Conservation (phyloP, 177 flowering plant genomes). For the Vitis hybrid region DNA sequence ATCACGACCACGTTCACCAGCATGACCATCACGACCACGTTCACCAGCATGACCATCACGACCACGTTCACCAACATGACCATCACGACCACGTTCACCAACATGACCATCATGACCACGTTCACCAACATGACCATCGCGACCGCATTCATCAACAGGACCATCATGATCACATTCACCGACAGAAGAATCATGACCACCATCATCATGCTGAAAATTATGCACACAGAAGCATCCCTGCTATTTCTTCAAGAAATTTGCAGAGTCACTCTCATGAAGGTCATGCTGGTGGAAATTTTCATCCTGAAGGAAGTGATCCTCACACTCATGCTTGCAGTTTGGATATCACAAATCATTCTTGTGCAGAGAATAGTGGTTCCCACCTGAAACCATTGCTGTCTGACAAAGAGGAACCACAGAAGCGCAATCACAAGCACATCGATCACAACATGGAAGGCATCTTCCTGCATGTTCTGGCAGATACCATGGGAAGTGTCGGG, state of each 20-base stretch:
- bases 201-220: slow-evolving; percentile 19
- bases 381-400: slow-evolving; percentile 13
- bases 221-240: slow-evolving; percentile 9
- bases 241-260: slow-evolving; percentile 19
- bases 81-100: slow-evolving; percentile 17
- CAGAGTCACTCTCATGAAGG: slow-evolving; percentile 12
- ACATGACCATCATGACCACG: neutral
- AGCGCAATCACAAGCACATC: slow-evolving; percentile 66
- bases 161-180: slow-evolving; percentile 17
- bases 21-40: slow-evolving; percentile 3
- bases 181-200: slow-evolving; percentile 5
- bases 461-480: slow-evolving; percentile 94
- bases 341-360: slow-evolving; percentile 19
- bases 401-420: slow-evolving; percentile 30
- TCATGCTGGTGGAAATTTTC: slow-evolving; percentile 15
- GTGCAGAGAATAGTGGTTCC: slow-evolving; percentile 5
- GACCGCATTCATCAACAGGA: slow-evolving; percentile 14
- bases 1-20: slow-evolving; percentile 4
- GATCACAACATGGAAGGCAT: slow-evolving; percentile 99
- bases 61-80: slow-evolving; percentile 12
- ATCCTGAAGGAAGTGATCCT: slow-evolving; percentile 12
- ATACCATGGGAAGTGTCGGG: slow-evolving; percentile 97
- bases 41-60: slow-evolving; percentile 11
- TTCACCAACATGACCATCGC: slow-evolving; percentile 22
- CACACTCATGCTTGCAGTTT: slow-evolving; percentile 11